Percentiles rank a stretch among this genome's conserved stretches.
Conservation (phyloP, 1,139 yeast species). For the Hyphopichia fennica region DNA sequence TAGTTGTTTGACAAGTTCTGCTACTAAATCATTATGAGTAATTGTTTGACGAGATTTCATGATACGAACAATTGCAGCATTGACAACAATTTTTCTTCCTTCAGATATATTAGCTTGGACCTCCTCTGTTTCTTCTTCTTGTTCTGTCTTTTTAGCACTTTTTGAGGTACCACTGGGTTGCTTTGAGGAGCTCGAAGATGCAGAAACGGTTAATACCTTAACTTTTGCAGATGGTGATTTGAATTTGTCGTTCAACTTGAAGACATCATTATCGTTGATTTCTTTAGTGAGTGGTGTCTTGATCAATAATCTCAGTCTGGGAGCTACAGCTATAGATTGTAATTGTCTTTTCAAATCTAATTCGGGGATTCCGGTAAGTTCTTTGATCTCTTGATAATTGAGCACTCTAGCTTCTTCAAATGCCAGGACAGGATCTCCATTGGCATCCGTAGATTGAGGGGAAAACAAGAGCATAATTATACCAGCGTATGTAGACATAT, state of each 20-base stretch:
- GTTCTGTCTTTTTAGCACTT: slow-evolving; percentile 38
- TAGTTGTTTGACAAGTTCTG: slow-evolving; percentile 65
- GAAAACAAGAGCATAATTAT: slow-evolving; percentile 73
- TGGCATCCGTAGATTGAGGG: slow-evolving; percentile 49
- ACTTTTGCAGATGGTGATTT: slow-evolving; percentile 70
- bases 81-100: slow-evolving; percentile 62
- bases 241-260: slow-evolving; percentile 70
- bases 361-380: slow-evolving; percentile 70
- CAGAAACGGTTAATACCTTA: slow-evolving; percentile 71
- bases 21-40: slow-evolving; percentile 64
- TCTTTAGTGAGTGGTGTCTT: slow-evolving; percentile 78
- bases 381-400: slow-evolving; percentile 60
- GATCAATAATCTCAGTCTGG: slow-evolving; percentile 68
- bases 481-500: slow-evolving; percentile 80
- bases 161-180: slow-evolving; percentile 33
- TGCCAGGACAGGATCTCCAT: slow-evolving; percentile 35
- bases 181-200: slow-evolving; percentile 14
- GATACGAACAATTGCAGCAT: slow-evolving; percentile 86
- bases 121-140: slow-evolving; percentile 38
- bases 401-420: slow-evolving; percentile 40
- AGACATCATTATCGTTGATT: slow-evolving; percentile 61
- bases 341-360: slow-evolving; percentile 73
- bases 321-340: slow-evolving; percentile 84
- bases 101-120: slow-evolving; percentile 33
- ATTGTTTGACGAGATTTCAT: slow-evolving; percentile 75